phyloP scores from a whole-genome alignment of 306 rosid species.

The Benincasa hispida region DNA sequence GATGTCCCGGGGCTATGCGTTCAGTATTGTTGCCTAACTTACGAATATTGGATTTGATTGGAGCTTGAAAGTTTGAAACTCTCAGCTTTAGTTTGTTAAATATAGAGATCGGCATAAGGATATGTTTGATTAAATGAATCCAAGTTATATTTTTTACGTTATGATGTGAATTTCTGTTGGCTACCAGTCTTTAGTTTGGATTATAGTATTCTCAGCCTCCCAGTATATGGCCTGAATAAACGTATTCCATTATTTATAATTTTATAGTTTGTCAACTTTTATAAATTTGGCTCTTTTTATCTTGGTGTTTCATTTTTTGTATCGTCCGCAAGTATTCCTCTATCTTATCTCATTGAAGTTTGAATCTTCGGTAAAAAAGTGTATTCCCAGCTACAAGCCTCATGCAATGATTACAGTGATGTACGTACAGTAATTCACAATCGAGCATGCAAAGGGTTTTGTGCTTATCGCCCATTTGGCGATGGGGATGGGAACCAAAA shows the following conservation, averaged over 20 bases:
- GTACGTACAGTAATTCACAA: neutral
- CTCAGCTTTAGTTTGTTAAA: neutral
- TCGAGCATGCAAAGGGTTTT: neutral
- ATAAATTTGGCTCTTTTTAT: neutral
- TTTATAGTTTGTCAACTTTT: neutral
- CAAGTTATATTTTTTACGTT: neutral
- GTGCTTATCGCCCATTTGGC: neutral
- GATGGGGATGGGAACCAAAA: neutral
- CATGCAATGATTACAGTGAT: neutral
- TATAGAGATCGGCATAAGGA: neutral
- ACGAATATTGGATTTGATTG: neutral
- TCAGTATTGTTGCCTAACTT: neutral
- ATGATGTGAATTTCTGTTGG: neutral
- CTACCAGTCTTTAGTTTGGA: neutral
- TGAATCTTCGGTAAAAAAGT: neutral
- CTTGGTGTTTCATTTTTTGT: neutral
- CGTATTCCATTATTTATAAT: neutral
- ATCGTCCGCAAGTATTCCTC: neutral
- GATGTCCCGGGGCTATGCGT: neutral
- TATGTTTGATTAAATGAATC: neutral
- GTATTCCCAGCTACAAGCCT: neutral
- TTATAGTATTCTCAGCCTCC: neutral
- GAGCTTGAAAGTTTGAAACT: neutral
- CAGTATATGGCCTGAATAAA: neutral
- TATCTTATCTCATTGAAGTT: neutral